These are phyloP conservation scores for Rhodotorula diobovata DNA, from an alignment of 768 basidiomycete genomes.

Conservation along the genomic window DNA sequence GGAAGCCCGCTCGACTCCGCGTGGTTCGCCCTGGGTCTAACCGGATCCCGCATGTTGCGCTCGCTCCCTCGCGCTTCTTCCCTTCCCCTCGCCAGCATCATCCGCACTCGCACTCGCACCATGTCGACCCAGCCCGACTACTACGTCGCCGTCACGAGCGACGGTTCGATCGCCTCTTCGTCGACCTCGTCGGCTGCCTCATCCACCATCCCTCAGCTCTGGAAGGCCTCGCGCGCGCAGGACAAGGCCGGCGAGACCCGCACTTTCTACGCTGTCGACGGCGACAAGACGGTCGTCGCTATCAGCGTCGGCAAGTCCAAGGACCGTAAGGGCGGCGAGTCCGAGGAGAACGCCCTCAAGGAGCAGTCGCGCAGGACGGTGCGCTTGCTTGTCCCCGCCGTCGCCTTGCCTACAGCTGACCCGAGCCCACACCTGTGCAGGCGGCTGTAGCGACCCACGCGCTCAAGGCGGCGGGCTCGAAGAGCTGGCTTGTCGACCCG, in stretches of 20 bases:
- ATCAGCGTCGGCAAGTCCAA: conserved; percentile 17
- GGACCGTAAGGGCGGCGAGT: conserved; percentile 22
- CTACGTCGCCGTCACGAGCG: conserved; percentile 26
- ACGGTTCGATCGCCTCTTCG: background rate
- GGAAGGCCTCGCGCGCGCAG: conserved; percentile 39
- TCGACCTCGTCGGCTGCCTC: background rate
- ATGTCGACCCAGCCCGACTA: conserved; percentile 15
- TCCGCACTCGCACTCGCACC: conserved; percentile 14
- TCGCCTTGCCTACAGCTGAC: conserved; percentile 45
- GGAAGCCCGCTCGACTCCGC: background rate
- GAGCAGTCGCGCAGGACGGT: conserved; percentile 20
- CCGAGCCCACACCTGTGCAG: conserved; percentile 53
- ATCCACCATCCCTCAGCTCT: conserved; percentile 17
- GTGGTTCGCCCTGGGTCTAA: background rate
- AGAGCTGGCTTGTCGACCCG: conserved; percentile 61
- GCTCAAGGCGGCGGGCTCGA: conserved; percentile 58
- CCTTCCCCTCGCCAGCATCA: background rate
- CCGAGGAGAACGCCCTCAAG: conserved; percentile 29
- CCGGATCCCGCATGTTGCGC: background rate
- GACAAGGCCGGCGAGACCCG: conserved; percentile 43
- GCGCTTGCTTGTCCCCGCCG: too few species aligned
- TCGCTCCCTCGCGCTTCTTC: background rate
- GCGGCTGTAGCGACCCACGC: conserved; percentile 70
- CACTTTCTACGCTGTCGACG: conserved; percentile 48
- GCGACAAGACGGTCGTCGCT: conserved; percentile 30